phyloP scores from a whole-genome alignment of 345 rosid genomes.

The Arabidopsis suecica region DNA sequence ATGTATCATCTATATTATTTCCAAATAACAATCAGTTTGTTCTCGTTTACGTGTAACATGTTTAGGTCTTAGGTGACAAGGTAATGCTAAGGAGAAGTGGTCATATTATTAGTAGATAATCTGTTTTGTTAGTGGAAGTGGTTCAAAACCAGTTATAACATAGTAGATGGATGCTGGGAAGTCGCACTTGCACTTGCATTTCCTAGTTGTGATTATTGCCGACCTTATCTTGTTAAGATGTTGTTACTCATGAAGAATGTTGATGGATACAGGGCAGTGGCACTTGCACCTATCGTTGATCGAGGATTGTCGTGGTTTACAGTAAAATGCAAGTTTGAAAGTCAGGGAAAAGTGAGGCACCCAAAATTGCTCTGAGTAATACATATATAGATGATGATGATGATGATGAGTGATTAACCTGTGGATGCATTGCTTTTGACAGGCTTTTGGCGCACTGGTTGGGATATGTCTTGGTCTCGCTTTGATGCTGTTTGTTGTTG shows the following conservation, averaged over 20 bases:
- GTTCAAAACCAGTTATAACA: conserved; percentile 6
- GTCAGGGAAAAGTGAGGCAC: conserved; percentile 72
- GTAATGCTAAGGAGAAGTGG: neutral
- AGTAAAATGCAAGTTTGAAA: conserved; percentile 63
- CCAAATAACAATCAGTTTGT: neutral
- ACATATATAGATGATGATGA: conserved; percentile 1
- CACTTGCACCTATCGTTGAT: conserved; percentile 89
- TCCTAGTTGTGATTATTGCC: neutral
- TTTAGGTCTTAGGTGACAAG: neutral
- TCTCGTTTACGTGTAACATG: conserved; percentile 1
- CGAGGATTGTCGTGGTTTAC: conserved; percentile 87
- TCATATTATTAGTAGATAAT: neutral
- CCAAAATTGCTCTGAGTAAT: neutral
- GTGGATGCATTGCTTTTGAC: conserved; percentile 36
- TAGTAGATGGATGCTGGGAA: neutral
- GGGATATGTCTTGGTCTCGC: conserved; percentile 86
- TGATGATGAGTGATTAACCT: neutral
- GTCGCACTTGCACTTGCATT: neutral
- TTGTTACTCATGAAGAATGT: conserved; percentile 5
- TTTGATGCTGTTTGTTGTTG: conserved; percentile 58
- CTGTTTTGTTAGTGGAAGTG: neutral
- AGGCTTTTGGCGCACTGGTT: conserved; percentile 74
- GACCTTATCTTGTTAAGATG: neutral
- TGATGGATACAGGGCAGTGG: conserved; percentile 74
- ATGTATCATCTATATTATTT: neutral